Base-by-base conservation (phyloP, 2,329 filamentous ascomycete species). In the Mycosphaerelloides madeirae region DNA sequence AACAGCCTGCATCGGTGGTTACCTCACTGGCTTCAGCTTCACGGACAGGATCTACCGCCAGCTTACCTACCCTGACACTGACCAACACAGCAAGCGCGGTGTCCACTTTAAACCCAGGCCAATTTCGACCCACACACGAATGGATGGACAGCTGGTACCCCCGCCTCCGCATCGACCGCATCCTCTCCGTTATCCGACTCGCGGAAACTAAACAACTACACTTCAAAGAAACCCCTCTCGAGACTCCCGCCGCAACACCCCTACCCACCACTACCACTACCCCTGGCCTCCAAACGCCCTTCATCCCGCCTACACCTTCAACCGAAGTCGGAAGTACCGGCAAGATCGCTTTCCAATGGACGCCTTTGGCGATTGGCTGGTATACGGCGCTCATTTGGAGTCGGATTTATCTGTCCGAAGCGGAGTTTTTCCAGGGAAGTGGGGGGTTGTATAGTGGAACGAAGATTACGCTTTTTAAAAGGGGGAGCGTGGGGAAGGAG, bases 131-230 rank as follows among this genome's bases (percentile, higher is more conserved):
- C 3, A 87, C 87, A 4, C 71, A 84, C 6, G 73, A 81, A 44
- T 97, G 93, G 80, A 87, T 97, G 53, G 90, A 96, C 58, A 85
- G 80, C 45, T 97, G 91, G 91, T 79, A 95, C n/a, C 85, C 87
- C 0, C 86, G 93, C 57, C 73, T 97, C 25, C 31, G 89, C 90
- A 67, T 95, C 88, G 1, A 82, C 87, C 38, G 73, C 22, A 53
- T 55, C 31, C 42, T 55, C 1, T 41, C 49, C 11, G 41, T 33
- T 11, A 53, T 55, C n/a, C 45, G 48, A 28, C 44, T 47, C 29
- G 43, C 43, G 16, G 53, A 55, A 28, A 41, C 18, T 13, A 43
- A 48, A 19, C 41, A 43, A 20, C 40, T 42, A 22, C 34, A 45
- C 29, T 47, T 38, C 37, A 18, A 31, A 38, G 44, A 48, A 35